phyloP scores from a whole-genome alignment of 768 basidiomycete genomes.

The Amanita exitialis region DNA sequence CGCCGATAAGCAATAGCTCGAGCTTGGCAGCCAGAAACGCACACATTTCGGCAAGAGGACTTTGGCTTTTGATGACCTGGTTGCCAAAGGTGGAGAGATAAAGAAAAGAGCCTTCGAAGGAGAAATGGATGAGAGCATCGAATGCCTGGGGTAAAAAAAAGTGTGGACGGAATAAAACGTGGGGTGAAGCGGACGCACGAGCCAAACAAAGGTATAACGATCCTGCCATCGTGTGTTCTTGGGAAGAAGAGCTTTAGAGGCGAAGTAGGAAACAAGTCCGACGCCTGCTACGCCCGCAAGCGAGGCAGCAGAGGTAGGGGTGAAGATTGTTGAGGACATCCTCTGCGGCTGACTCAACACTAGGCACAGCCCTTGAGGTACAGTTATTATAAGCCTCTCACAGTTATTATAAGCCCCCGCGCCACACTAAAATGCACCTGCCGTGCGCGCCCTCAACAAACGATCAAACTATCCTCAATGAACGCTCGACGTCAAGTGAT shows the following conservation, averaged over 20 bases:
- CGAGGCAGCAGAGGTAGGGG: slow-evolving; percentile 52
- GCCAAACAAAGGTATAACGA: slow-evolving; percentile 66
- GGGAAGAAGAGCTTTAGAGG: slow-evolving; percentile 47
- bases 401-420: too few species aligned
- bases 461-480: too few species aligned
- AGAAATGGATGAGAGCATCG: slow-evolving; percentile 73
- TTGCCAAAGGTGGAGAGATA: slow-evolving; percentile 69
- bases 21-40: slow-evolving; percentile 19
- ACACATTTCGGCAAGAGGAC: slow-evolving; percentile 71
- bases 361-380: background rate
- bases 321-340: slow-evolving; percentile 27
- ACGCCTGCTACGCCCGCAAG: slow-evolving; percentile 48
- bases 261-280: slow-evolving; percentile 40
- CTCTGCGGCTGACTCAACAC: background rate
- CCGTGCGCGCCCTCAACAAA: too few species aligned
- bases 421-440: too few species aligned
- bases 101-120: slow-evolving; percentile 73
- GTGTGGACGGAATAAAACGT: background rate
- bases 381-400: background rate
- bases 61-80: slow-evolving; percentile 57
- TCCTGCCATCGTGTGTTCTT: slow-evolving; percentile 57
- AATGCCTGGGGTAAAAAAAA: slow-evolving; percentile 40
- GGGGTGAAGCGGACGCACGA: too few species aligned
- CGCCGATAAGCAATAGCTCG: background rate
- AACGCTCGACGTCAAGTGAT: too few species aligned